Evolutionary conservation across 2,329 filamentous ascomycete genomes (phyloP).

Genomic region (Harringtonia aguacate): DNA sequence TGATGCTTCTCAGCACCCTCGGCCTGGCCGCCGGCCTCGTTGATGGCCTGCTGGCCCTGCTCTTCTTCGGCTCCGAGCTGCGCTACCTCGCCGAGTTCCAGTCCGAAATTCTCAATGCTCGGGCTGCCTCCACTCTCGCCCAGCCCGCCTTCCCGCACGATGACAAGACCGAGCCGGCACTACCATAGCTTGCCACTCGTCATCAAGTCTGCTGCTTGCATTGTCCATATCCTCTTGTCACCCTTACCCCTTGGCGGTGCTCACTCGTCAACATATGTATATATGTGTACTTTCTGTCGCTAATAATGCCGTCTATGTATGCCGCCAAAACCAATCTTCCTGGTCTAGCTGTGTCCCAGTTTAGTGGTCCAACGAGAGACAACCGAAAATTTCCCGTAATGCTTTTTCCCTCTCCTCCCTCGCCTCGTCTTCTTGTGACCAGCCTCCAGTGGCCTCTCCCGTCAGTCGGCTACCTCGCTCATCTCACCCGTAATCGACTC

Average conservation of each 20-base stretch:
- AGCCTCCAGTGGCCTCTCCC: no score
- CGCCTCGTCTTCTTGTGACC: not conserved
- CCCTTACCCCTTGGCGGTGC: not conserved
- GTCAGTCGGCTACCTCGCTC: slow-evolving; percentile 7
- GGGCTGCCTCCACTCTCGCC: slow-evolving; percentile 22
- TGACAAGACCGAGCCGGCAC: no score
- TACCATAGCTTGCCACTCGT: no score
- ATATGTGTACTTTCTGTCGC: not conserved
- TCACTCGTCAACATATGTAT: no score
- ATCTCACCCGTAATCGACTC: slow-evolving; percentile 9
- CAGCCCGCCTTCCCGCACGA: no score
- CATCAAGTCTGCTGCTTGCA: slow-evolving; percentile 10
- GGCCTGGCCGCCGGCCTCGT: slow-evolving; percentile 65
- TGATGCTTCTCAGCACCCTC: slow-evolving; percentile 71
- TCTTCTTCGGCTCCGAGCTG: slow-evolving; percentile 81
- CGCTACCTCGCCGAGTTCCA: slow-evolving; percentile 81
- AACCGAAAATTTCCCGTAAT: not conserved
- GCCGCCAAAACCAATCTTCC: not conserved
- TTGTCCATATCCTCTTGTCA: not conserved
- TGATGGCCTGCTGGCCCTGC: slow-evolving; percentile 73
- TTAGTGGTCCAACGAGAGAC: no score
- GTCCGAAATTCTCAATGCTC: slow-evolving; percentile 76
- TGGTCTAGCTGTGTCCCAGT: no score
- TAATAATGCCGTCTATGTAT: slow-evolving; percentile 2
- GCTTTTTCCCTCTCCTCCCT: not conserved